Evolutionary conservation across 2,329 filamentous ascomycete genomes (phyloP).

Genomic region (Phaeosphaeriaceae sp.): DNA sequence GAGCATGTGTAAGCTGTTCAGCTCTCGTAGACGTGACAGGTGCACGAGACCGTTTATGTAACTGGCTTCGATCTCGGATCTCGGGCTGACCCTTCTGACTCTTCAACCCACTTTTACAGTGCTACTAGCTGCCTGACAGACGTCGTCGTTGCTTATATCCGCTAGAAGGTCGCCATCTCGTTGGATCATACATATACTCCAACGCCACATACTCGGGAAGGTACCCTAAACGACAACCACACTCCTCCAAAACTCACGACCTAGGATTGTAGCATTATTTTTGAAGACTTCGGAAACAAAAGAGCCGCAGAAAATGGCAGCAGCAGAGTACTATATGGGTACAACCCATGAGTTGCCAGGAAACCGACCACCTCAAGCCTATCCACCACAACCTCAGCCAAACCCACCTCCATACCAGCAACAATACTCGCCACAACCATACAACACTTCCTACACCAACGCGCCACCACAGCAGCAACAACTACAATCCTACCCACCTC

Average conservation of each 20-base stretch:
- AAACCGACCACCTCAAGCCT: conserved; percentile 19
- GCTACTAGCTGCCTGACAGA: conserved; percentile 2
- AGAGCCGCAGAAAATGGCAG: conserved; percentile 33
- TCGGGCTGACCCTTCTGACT: conserved; percentile 10
- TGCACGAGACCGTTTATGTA: conserved; percentile 31
- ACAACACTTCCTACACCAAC: conserved; percentile 16
- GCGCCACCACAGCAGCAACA: conserved; percentile 25
- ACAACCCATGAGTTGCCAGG: conserved; percentile 30
- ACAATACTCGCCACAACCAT: not conserved
- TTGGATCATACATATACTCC: not conserved
- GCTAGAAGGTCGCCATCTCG: not conserved
- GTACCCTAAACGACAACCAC: not conserved
- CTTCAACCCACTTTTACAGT: conserved; percentile 3
- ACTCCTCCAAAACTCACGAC: not conserved
- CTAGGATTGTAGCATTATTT: not conserved
- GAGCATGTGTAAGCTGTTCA: conserved; percentile 8
- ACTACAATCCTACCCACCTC: conserved; percentile 25
- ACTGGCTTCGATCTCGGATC: conserved; percentile 8
- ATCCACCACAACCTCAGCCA: conserved; percentile 16
- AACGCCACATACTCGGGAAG: not conserved
- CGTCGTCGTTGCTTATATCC: conserved; percentile 3
- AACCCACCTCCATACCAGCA: conserved; percentile 26
- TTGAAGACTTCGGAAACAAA: not conserved
- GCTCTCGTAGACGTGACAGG: conserved; percentile 25
- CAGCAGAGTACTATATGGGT: conserved; percentile 42